Evolutionary conservation across 768 basidiomycete genomes (phyloP).

Genomic region (Sarcodon sp.): DNA sequence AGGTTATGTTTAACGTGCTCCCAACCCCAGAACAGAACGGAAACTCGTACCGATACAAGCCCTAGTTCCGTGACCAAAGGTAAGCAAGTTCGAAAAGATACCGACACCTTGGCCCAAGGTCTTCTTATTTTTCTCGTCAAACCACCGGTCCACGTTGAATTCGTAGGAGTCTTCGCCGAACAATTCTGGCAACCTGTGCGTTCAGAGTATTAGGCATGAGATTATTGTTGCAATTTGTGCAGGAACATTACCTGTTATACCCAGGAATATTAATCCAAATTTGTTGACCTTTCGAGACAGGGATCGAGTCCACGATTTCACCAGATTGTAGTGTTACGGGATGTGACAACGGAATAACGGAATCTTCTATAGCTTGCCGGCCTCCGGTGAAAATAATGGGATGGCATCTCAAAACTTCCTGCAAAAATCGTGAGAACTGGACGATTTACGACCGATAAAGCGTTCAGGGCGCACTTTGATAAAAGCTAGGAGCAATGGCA

Average conservation of each 20-base stretch:
- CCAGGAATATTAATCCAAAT: constrained; percentile 12
- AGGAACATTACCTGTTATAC: constrained; percentile 18
- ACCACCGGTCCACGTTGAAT: constrained; percentile 16
- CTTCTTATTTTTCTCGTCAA: constrained; percentile 7
- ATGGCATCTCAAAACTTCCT: constrained; percentile 19
- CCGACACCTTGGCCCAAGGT: constrained; percentile 20
- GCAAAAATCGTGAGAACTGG: constrained; percentile 9
- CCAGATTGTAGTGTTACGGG: constrained; percentile 16
- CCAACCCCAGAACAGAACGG: neutral
- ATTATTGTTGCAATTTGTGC: neutral
- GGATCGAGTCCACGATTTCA: constrained; percentile 12
- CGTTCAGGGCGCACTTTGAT: constrained; percentile 15
- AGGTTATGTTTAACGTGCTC: too few relatives aligned
- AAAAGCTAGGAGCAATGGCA: constrained; percentile 18
- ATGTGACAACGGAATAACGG: constrained; percentile 18
- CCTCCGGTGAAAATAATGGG: constrained; percentile 14
- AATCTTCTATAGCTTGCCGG: constrained; percentile 16
- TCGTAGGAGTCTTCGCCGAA: constrained; percentile 19
- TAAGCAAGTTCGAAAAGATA: constrained; percentile 26
- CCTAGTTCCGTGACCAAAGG: constrained; percentile 13
- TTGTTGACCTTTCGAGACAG: constrained; percentile 13
- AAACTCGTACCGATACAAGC: constrained; percentile 15
- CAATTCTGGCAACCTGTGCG: constrained; percentile 10
- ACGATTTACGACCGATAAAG: neutral
- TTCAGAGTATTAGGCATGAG: neutral